Evolutionary conservation across 306 rosid genomes (phyloP), one percentile per base, ranked within the genome.

Genomic region (Gleditsia sinensis): DNA sequence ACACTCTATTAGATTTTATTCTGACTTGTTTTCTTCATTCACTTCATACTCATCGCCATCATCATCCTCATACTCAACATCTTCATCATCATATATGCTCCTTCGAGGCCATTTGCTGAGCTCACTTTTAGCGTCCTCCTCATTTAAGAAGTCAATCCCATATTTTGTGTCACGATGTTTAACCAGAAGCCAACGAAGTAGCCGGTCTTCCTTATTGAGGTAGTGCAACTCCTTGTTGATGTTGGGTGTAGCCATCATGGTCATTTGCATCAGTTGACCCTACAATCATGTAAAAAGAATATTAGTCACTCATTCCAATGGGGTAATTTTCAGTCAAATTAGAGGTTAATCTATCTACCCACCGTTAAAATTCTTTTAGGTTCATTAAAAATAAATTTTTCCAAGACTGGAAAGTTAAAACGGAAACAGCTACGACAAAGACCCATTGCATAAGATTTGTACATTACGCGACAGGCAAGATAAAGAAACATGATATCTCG

Each of bases 181-280:
- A 73, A 89, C 93, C 56, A 91, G 78, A 81, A 93, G 92, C 97
- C 97, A 89, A 23, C 95, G 96, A 71, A 91, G 78, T 34, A 91
- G 77, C 6, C 91, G 80, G 68, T 94, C 98, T 82, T 94, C 98
- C 86, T 91, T 91, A 88, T 90, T 91, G 67, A 94, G 83, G 89
- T 94, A 94, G 68, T 86, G 97, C 66, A 94, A 84, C 89, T 94
- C 98, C 78, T 89, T 88, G 91, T 94, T 94, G 75, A 91, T 84
- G 85, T 82, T 85, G 8, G 97, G 97, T 3, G 91, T 85, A 68
- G 98, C 91, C 98, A 94, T 94, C 97, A 94, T 88, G 34, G 94
- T 91, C 88, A 91, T 84, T 84, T 94, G 98, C 98, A 90, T 86
- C 83, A 94, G 65, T 49, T 72, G 83, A 72, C 98, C 98, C 98